Evolutionary conservation across 805 yeast species (phyloP), one percentile per base, ranked within the genome.

Genomic region (Komagataella pastoris): DNA sequence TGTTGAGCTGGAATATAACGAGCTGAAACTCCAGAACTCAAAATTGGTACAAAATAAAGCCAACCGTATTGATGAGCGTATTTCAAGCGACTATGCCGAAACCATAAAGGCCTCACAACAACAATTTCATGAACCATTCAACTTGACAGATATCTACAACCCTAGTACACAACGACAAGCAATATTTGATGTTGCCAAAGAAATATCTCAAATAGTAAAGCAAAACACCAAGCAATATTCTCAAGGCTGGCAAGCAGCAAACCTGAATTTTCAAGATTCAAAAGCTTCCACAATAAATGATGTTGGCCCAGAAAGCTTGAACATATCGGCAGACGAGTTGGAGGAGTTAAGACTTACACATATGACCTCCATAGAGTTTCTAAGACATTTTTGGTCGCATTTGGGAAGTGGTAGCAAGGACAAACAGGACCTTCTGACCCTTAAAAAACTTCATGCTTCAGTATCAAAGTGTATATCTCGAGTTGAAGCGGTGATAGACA

Each of bases 351-450:
- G 81, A 50, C 64, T 83, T 46, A 72, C 83, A 14, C 90, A 86
- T 61, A 77, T 83, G 1, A 83, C 93, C 0, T 79, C 90, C 2
- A 73, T 82, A 44, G 95, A 85, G 62, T 86, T 85, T 61, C 65
- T 86, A 46, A 76, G 80, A 53, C 95, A 85, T 62, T 86, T 85
- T 62, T 86, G 90, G 85, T 61, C 74, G 1, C 82, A 80, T 60
- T 77, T 77, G 57, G 76, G 75, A 53, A 59, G 62, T 6, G 58
- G 64, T 3, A 65, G 60, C 51, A 59, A 63, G 3, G 63, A 64
- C 52, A 64, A 65, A 52, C 48, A 53, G 3, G 66, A 66, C 50
- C 57, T 65, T 49, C 52, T 63, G 7, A 63, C 59, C 45, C 48
- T 80, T 36, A 70, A 73, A 50, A 74, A 71, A 49, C 65, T 81